Evolutionary conservation across 768 basidiomycete genomes (phyloP).

Genomic region (Filobasidium wieringae): DNA sequence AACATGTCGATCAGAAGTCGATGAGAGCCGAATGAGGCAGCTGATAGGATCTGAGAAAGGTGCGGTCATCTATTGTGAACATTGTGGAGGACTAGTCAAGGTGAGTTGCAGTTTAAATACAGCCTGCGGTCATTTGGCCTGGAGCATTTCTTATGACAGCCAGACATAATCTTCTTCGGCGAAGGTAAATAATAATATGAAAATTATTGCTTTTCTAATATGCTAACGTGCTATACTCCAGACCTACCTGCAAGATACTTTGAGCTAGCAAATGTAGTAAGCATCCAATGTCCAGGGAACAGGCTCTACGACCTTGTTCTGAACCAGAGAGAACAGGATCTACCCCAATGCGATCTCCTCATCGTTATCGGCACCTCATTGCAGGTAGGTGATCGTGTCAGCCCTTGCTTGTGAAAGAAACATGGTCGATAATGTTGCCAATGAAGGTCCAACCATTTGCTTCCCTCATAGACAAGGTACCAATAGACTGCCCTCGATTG

Average conservation of each 20-base stretch:
- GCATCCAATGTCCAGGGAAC: not conserved
- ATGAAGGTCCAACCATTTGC: slow-evolving; percentile 60
- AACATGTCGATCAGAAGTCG: slow-evolving; percentile 52
- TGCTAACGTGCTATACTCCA: not conserved
- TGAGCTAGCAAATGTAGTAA: slow-evolving; percentile 41
- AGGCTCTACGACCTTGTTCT: not conserved
- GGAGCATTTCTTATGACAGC: slow-evolving; percentile 48
- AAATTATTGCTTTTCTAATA: not conserved
- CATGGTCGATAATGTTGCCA: not conserved
- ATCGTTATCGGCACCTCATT: slow-evolving; percentile 86
- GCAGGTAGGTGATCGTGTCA: slow-evolving; percentile 43
- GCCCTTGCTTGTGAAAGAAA: not conserved
- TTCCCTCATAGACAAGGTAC: slow-evolving; percentile 53
- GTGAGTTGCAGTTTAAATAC: not conserved
- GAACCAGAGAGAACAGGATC: slow-evolving; percentile 21
- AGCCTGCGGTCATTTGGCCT: not conserved
- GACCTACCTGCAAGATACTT: slow-evolving; percentile 59
- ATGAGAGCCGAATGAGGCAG: slow-evolving; percentile 56
- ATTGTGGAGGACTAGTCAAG: slow-evolving; percentile 19
- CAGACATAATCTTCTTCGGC: slow-evolving; percentile 93
- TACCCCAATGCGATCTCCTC: slow-evolving; percentile 66
- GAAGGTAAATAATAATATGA: slow-evolving; percentile 20
- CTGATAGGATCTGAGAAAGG: slow-evolving; percentile 47
- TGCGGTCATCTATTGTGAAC: slow-evolving; percentile 55
- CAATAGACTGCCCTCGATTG: slow-evolving; percentile 57